Conservation (phyloP, 163 green algal genomes). For the Trebouxiophyceae sp. region DNA sequence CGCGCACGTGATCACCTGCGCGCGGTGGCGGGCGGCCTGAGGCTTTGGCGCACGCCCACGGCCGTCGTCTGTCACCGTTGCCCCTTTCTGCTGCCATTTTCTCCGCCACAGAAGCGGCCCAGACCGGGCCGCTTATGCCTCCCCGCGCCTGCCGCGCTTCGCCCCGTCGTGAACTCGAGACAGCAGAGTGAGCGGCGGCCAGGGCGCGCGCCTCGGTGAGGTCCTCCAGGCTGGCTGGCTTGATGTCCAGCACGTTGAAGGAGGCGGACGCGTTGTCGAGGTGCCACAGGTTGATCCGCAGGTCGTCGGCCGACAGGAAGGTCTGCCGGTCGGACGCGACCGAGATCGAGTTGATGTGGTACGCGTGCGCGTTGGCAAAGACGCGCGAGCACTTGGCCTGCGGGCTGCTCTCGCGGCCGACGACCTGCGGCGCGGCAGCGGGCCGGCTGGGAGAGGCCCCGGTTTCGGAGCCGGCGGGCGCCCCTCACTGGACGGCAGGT, state of each 20-base stretch:
- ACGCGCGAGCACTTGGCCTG: conserved; percentile 12
- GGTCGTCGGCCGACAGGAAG: conserved; percentile 94
- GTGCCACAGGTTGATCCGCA: conserved; percentile 98
- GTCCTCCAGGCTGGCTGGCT: conserved; percentile 98
- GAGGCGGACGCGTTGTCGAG: conserved; percentile 76
- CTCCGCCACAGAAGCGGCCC: too few species aligned
- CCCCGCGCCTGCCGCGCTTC: too few species aligned
- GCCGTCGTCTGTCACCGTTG: too few species aligned
- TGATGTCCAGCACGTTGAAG: conserved; percentile 99
- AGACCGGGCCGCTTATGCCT: too few species aligned
- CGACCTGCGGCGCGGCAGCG: background rate
- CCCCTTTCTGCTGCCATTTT: too few species aligned
- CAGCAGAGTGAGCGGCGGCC: too few species aligned
- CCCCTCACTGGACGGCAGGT: too few species aligned
- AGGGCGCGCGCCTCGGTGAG: conserved; percentile 73
- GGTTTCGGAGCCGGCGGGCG: too few species aligned
- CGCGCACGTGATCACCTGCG: conserved; percentile 93
- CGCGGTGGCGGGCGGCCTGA: too few species aligned
- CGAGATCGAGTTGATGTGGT: conserved; percentile 98
- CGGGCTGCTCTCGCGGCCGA: background rate
- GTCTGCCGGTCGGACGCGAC: conserved; percentile 91
- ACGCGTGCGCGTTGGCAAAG: conserved; percentile 91
- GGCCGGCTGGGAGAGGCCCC: too few species aligned
- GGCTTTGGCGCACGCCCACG: too few species aligned
- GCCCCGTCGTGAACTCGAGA: too few species aligned